These are phyloP conservation scores for Penicillium nucicola DNA, from an alignment of 495 filamentous ascomycete genomes.

Conservation along the genomic window DNA sequence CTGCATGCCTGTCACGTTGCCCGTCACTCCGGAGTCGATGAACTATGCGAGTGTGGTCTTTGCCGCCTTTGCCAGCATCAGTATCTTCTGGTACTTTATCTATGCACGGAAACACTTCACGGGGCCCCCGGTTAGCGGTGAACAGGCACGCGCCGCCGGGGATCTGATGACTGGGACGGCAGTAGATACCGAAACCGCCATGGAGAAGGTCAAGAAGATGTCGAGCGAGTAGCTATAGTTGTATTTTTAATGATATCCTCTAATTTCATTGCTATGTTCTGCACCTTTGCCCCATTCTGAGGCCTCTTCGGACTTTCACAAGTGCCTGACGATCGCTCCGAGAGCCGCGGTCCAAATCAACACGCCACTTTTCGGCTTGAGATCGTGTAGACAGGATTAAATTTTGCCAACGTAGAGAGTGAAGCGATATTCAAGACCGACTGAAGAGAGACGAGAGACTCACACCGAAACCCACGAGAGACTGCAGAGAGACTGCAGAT, in stretches of 20 bases:
- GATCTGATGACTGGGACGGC: conserved; percentile 37
- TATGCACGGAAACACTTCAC: conserved; percentile 69
- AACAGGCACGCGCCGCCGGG: conserved; percentile 26
- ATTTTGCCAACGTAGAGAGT: too few species aligned
- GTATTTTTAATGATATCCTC: conserved; percentile 1
- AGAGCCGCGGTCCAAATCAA: conserved; percentile 37
- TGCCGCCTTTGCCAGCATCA: conserved; percentile 54
- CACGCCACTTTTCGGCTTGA: conserved; percentile 16
- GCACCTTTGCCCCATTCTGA: background rate
- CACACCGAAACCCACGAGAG: too few species aligned
- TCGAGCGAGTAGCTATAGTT: background rate
- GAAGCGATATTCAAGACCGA: too few species aligned
- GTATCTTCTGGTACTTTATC: conserved; percentile 62
- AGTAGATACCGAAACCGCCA: conserved; percentile 22
- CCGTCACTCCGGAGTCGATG: conserved; percentile 44
- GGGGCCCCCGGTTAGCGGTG: conserved; percentile 57
- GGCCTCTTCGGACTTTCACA: conserved; percentile 18
- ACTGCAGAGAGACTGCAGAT: too few species aligned
- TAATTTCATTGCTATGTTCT: background rate
- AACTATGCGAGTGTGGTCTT: conserved; percentile 67
- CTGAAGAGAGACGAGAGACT: too few species aligned
- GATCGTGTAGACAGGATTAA: too few species aligned
- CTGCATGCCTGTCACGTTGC: conserved; percentile 54
- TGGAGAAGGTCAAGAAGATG: conserved; percentile 18
- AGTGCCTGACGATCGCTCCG: conserved; percentile 31